phyloP scores from a whole-genome alignment of 2,329 filamentous ascomycete genomes.

The Didymellaceae sp. region DNA sequence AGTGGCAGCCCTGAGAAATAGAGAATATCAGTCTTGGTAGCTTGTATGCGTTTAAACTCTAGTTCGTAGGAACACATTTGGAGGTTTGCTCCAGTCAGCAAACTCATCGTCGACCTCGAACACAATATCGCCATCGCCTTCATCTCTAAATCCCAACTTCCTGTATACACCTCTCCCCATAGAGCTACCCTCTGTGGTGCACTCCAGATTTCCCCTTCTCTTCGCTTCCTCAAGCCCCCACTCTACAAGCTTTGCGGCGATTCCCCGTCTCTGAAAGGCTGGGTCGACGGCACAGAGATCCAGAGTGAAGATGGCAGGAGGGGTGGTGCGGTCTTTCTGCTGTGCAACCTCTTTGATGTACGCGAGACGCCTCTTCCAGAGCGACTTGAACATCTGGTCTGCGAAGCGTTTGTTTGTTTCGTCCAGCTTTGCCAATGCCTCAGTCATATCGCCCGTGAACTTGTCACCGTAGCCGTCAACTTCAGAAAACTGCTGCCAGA shows the following conservation, averaged over 20 bases:
- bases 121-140: conserved; percentile 37
- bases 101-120: conserved; percentile 46
- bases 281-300: conserved; percentile 58
- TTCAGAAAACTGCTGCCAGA: conserved; percentile 62
- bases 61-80: conserved; percentile 48
- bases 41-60: conserved; percentile 9
- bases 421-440: conserved; percentile 47
- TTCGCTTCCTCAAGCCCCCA: conserved; percentile 45
- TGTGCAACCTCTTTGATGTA: conserved; percentile 51
- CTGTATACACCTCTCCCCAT: conserved; percentile 46
- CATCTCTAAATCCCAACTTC: conserved; percentile 43
- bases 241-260: conserved; percentile 44
- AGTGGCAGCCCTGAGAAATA: no score
- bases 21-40: no score
- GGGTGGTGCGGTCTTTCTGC: conserved; percentile 24
- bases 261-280: conserved; percentile 56
- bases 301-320: conserved; percentile 59
- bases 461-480: conserved; percentile 58
- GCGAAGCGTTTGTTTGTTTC: conserved; percentile 56
- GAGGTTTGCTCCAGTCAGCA: conserved; percentile 35
- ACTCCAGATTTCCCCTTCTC: conserved; percentile 42
- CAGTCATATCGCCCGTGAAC: conserved; percentile 32
- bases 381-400: conserved; percentile 53
- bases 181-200: conserved; percentile 45
- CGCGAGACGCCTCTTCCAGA: conserved; percentile 49